These are phyloP conservation scores for Fusarium pininemorale DNA, from an alignment of 2,329 filamentous ascomycete genomes.

Conservation along the genomic window DNA sequence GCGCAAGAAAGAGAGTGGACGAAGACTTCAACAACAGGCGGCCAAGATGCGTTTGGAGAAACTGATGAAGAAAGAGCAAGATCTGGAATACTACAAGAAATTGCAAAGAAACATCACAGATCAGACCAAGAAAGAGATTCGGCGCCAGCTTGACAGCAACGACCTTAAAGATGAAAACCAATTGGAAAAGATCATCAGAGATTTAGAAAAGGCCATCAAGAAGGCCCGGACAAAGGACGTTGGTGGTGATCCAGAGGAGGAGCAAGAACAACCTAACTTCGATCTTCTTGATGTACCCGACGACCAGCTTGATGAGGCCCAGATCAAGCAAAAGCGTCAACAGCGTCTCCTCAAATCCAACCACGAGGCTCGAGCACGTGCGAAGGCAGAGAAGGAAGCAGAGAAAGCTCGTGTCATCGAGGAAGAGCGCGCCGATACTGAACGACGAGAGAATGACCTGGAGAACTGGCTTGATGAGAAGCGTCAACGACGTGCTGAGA, in stretches of 20 bases:
- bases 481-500: conserved; percentile 73
- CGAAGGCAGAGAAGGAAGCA: conserved; percentile 93
- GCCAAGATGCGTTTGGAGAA: conserved; percentile 98
- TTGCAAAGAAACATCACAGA: conserved; percentile 77
- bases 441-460: conserved; percentile 83
- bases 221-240: conserved; percentile 94
- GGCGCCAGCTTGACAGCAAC: conserved; percentile 84
- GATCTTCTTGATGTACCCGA: conserved; percentile 89
- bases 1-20: conserved; percentile 92
- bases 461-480: conserved; percentile 89
- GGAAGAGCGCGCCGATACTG: conserved; percentile 83
- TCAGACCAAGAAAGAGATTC: conserved; percentile 90
- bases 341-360: conserved; percentile 95
- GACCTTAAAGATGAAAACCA: conserved; percentile 92
- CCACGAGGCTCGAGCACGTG: conserved; percentile 89
- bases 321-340: conserved; percentile 89
- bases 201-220: conserved; percentile 89
- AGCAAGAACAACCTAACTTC: conserved; percentile 85
- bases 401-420: conserved; percentile 87
- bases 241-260: conserved; percentile 81
- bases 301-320: conserved; percentile 90
- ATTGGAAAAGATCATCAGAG: conserved; percentile 84
- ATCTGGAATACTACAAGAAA: conserved; percentile 91
- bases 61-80: conserved; percentile 93
- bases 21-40: conserved; percentile 91